Conservation (phyloP, 2,329 filamentous ascomycete species). For the Neospermospora avenae region DNA sequence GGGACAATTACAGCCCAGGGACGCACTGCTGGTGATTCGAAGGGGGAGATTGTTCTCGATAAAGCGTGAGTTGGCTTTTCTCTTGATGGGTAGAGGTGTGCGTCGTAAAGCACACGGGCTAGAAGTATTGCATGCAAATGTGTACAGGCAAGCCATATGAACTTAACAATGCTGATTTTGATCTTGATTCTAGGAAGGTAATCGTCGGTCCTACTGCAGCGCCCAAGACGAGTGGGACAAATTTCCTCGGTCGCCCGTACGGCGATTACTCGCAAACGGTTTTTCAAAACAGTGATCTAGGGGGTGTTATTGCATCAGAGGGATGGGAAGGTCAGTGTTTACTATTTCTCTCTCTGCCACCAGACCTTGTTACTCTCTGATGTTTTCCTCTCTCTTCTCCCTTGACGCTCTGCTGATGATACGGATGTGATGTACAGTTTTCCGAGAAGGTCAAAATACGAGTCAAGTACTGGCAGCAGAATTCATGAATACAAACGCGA, state of each 20-base stretch:
- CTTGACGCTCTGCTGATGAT: neutral
- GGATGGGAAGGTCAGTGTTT: constrained; percentile 47
- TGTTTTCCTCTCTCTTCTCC: neutral
- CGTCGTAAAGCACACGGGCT: no score
- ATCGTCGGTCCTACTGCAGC: constrained; percentile 12
- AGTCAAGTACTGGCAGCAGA: constrained; percentile 34
- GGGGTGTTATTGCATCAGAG: constrained; percentile 45
- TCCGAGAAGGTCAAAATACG: neutral
- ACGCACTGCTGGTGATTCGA: constrained; percentile 49
- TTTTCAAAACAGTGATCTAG: constrained; percentile 46
- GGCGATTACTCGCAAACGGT: constrained; percentile 48
- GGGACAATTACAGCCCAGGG: constrained; percentile 47
- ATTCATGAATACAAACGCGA: constrained; percentile 48
- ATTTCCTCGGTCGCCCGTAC: constrained; percentile 53
- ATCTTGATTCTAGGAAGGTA: constrained; percentile 3
- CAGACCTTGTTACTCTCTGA: neutral
- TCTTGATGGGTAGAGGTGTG: neutral
- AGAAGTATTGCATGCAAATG: no score
- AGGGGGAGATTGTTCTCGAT: constrained; percentile 45
- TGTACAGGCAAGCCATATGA: no score
- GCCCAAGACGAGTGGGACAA: constrained; percentile 35
- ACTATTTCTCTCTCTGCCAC: no score
- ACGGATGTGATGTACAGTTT: neutral
- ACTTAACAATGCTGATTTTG: neutral
- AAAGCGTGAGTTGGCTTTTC: constrained; percentile 36